Base-by-base conservation (phyloP, 1,139 yeast species). In the Protomyces pachydermus region DNA sequence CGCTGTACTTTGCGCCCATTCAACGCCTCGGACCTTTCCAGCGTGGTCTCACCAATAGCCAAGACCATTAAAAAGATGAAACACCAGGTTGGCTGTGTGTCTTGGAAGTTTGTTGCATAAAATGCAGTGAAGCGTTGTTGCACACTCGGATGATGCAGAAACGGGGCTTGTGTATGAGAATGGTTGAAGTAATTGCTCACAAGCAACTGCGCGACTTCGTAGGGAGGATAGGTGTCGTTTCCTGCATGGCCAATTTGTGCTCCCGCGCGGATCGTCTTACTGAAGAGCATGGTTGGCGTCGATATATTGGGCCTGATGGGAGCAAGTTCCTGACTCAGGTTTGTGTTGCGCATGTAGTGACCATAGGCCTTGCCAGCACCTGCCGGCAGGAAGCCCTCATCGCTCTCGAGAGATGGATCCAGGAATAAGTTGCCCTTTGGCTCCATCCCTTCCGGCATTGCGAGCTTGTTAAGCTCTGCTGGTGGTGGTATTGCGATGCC, bases 31-130 rank as follows among this genome's bases (percentile, higher is more conserved):
- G 53, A 55, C 3, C 62, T 50, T 8, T 51, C 45, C 5, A 58
- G 62, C 3, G 62, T 58, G 12, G 62, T 58, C 25, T 58, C 56
- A 3, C 62, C 62, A 9, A 58, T 58, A 18, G 62, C 62, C 14
- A 58, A 42, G 12, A 58, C 62, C 62, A 58, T 58, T 34, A 51
- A 39, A 39, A 58, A 50, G 20, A 58, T 45, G 45, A 58, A 58
- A 3, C 53, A 23, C 62, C 62, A 58, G 9, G 53, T 55, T 18
- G 56, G 56, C 38, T 51, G 56, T 16, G 53, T 55, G n/a, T 58
- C 62, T 20, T 39, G 12, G 34, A 58, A 58, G 3, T 52, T 39
- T 16, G 52, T 23, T 1, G 62, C 42, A 32, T 58, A 58, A 18
- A 58, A 58, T 14, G 56, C 54, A 12, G 45, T 34, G 56, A 58